Evolutionary conservation across 179 eudicot species (phyloP).

Genomic region (Patellifolia procumbens): DNA sequence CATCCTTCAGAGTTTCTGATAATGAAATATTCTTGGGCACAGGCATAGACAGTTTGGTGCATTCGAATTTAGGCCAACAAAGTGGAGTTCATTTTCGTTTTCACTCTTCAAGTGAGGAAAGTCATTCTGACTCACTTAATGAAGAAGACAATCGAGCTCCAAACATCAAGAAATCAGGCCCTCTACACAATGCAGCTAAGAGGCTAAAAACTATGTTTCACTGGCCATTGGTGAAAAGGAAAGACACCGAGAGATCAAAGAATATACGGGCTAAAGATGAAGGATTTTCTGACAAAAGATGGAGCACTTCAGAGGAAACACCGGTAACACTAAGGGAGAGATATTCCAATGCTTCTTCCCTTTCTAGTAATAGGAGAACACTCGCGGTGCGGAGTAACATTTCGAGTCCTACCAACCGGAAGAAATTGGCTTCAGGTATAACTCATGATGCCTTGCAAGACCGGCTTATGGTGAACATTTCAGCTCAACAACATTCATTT

Average conservation of each 20-base stretch:
- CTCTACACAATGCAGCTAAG: constrained; percentile 47
- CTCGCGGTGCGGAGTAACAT: constrained; percentile 73
- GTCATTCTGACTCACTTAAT: constrained; percentile 39
- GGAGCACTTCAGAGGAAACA: constrained; percentile 39
- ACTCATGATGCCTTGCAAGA: constrained; percentile 58
- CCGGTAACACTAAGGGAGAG: constrained; percentile 69
- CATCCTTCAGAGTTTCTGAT: constrained; percentile 73
- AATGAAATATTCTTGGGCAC: constrained; percentile 61
- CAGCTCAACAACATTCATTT: constrained; percentile 22
- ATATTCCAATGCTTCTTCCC: constrained; percentile 49
- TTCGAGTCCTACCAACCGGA: constrained; percentile 75
- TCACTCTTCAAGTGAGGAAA: constrained; percentile 39
- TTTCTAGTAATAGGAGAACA: constrained; percentile 64
- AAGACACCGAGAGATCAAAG: constrained; percentile 32
- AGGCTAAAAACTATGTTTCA: constrained; percentile 56
- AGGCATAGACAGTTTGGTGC: constrained; percentile 47
- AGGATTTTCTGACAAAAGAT: constrained; percentile 25
- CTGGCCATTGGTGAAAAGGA: constrained; percentile 55
- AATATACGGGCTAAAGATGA: constrained; percentile 31
- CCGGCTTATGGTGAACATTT: constrained; percentile 35
- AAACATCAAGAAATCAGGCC: constrained; percentile 38
- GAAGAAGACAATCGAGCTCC: constrained; percentile 30
- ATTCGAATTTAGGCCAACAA: constrained; percentile 25
- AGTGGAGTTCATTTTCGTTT: constrained; percentile 32
- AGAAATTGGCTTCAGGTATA: constrained; percentile 68